Evolutionary conservation across 768 basidiomycete genomes (phyloP).

Genomic region (Mycena amicta): DNA sequence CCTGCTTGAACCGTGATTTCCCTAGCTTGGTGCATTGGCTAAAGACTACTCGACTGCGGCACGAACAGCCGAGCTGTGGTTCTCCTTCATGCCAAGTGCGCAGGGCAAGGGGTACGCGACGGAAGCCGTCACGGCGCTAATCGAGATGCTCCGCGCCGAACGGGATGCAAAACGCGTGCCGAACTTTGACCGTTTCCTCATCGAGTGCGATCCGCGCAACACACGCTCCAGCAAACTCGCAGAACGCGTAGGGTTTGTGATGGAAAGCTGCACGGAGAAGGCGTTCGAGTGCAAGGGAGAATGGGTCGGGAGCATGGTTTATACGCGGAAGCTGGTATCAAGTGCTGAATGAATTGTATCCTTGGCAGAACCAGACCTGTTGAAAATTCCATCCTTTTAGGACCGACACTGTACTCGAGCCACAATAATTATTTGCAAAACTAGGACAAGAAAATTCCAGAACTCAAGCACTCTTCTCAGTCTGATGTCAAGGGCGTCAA

Average conservation of each 20-base stretch:
- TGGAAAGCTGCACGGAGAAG: conserved; percentile 3
- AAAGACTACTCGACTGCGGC: too few species aligned
- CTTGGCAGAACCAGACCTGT: too few species aligned
- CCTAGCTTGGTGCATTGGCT: too few species aligned
- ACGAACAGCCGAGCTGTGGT: conserved; percentile 8
- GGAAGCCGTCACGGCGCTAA: not conserved
- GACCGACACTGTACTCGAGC: too few species aligned
- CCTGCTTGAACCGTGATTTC: too few species aligned
- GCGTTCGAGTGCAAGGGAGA: conserved; percentile 13
- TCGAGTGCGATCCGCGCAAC: conserved; percentile 10
- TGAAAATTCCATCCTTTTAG: too few species aligned
- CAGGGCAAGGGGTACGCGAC: conserved; percentile 2
- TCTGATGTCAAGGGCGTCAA: too few species aligned
- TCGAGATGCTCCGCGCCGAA: not conserved
- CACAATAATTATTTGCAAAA: too few species aligned
- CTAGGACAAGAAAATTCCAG: too few species aligned
- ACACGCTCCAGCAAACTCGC: conserved; percentile 3
- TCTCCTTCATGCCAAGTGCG: conserved; percentile 6
- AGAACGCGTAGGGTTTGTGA: conserved; percentile 3
- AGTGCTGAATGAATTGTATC: too few species aligned
- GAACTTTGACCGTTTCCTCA: not conserved
- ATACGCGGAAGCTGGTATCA: not conserved
- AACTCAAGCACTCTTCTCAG: too few species aligned
- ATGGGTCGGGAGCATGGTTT: conserved; percentile 12
- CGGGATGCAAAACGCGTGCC: not conserved